Evolutionary conservation across 306 rosid genomes (phyloP).

Genomic region (Benincasa hispida): DNA sequence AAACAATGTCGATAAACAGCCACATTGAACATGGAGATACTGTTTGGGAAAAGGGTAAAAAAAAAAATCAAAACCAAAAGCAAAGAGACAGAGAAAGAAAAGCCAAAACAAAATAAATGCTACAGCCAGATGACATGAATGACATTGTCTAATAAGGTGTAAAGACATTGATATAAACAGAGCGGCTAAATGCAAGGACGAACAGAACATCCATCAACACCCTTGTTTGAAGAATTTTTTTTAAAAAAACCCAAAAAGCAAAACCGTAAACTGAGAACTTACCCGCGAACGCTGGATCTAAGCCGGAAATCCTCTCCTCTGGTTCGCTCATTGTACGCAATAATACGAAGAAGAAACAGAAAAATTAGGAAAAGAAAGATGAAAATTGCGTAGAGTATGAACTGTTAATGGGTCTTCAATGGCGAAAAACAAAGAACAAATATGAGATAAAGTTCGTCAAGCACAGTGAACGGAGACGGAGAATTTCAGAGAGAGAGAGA

Average conservation of each 20-base stretch:
- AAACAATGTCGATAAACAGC: slow-evolving; percentile 3
- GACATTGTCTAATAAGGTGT: slow-evolving; percentile 4
- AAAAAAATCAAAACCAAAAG: background rate
- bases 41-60: background rate
- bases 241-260: background rate
- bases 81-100: background rate
- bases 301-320: slow-evolving; percentile 25
- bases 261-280: background rate
- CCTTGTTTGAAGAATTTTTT: background rate
- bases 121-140: slow-evolving; percentile 4
- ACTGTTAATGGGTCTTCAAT: background rate
- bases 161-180: background rate
- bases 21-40: background rate
- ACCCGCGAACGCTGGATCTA: slow-evolving; percentile 43
- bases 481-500: slow-evolving; percentile 11
- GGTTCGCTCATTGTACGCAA: slow-evolving; percentile 32
- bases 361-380: background rate
- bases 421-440: background rate
- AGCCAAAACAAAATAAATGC: slow-evolving; percentile 7
- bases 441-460: background rate
- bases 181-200: background rate
- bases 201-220: slow-evolving; percentile 1
- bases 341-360: background rate
- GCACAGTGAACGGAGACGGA: slow-evolving; percentile 2
- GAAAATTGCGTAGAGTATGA: slow-evolving; percentile 6